phyloP scores from a whole-genome alignment of 441 rosid genomes.

The Aquilaria agallochum region DNA sequence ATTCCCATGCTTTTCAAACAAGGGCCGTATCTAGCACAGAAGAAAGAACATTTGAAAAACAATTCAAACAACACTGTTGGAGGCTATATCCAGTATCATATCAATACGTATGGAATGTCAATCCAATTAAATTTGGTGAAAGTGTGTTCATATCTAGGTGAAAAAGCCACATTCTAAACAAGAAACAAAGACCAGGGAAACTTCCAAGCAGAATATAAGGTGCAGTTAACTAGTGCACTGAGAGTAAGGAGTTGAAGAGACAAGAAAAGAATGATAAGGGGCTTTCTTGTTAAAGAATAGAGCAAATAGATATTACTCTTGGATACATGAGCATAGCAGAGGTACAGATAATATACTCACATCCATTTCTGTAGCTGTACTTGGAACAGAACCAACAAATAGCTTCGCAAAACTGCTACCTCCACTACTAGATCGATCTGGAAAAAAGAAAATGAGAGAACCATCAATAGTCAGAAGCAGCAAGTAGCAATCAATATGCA shows the following conservation, averaged over 20 bases:
- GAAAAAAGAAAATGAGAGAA: slow-evolving; percentile 12
- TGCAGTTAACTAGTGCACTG: too few species aligned
- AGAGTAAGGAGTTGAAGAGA: too few species aligned
- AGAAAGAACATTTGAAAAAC: slow-evolving; percentile 14
- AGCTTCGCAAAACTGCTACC: slow-evolving; percentile 76
- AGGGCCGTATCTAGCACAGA: slow-evolving; percentile 66
- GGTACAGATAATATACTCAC: slow-evolving; percentile 43
- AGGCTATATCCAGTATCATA: slow-evolving; percentile 3
- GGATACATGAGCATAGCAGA: background rate
- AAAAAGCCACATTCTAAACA: background rate
- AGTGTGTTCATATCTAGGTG: background rate
- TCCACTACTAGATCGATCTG: slow-evolving; percentile 64
- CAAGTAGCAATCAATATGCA: background rate
- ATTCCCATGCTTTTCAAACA: slow-evolving; percentile 86
- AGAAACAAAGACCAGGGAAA: too few species aligned
- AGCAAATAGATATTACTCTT: background rate
- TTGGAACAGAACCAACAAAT: slow-evolving; percentile 98
- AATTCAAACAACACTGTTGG: slow-evolving; percentile 5
- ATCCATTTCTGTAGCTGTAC: slow-evolving; percentile 81
- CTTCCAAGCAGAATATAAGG: too few species aligned
- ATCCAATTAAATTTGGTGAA: background rate
- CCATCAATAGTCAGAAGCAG: slow-evolving; percentile 3
- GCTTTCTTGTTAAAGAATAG: background rate
- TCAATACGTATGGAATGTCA: background rate
- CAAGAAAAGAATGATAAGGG: too few species aligned